Evolutionary conservation across 768 basidiomycete genomes (phyloP).

Genomic region (Boletales sp.): DNA sequence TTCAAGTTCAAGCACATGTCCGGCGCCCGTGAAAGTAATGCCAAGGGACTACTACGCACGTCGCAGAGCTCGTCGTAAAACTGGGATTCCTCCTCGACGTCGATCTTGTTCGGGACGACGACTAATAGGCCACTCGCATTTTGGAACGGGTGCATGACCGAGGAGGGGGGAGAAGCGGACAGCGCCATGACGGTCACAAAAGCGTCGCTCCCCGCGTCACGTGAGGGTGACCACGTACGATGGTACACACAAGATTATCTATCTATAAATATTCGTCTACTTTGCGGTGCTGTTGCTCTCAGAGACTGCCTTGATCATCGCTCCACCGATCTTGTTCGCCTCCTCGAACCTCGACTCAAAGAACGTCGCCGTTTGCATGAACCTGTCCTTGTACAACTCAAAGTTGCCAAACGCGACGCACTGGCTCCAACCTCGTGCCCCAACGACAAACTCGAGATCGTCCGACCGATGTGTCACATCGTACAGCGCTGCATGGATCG

Average conservation of each 20-base stretch:
- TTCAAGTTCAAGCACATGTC: not conserved
- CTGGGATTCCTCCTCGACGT: conserved; percentile 64
- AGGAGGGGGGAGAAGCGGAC: conserved; percentile 11
- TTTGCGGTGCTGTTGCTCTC: conserved; percentile 37
- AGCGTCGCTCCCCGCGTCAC: not conserved
- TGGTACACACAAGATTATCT: too few species aligned
- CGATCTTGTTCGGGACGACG: conserved; percentile 53
- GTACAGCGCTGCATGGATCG: conserved; percentile 70
- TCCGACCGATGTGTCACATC: conserved; percentile 82
- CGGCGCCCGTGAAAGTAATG: too few species aligned
- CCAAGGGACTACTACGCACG: conserved; percentile 22
- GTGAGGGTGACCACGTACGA: not conserved
- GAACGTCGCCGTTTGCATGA: conserved; percentile 74
- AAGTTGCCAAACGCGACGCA: conserved; percentile 91
- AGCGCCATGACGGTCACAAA: too few species aligned
- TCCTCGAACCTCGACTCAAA: conserved; percentile 88
- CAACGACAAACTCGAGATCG: conserved; percentile 92
- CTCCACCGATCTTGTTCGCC: conserved; percentile 72
- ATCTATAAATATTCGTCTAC: not conserved
- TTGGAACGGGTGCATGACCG: conserved; percentile 41
- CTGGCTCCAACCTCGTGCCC: conserved; percentile 94
- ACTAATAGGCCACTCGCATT: conserved; percentile 47
- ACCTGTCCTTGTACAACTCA: conserved; percentile 79
- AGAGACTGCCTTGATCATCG: conserved; percentile 88
- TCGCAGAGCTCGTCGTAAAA: conserved; percentile 64